Percentiles rank a stretch among this genome's conserved stretches.
Conservation (phyloP, 2,329 filamentous ascomycete genomes). For the Pyrenochaeta sp. region DNA sequence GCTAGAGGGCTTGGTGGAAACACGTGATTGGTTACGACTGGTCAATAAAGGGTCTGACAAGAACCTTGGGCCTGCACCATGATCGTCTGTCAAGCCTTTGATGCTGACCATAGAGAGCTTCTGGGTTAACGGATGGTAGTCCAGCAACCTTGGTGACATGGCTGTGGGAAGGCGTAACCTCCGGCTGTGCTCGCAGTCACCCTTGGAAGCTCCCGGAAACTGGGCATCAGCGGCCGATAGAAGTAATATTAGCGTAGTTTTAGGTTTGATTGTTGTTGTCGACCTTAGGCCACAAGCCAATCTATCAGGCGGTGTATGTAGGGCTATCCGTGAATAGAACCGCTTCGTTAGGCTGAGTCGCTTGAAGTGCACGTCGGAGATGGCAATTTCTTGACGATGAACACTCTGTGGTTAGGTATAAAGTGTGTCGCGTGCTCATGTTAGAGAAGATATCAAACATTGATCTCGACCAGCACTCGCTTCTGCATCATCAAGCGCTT, state of each 20-base stretch:
- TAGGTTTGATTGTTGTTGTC: slow-evolving; percentile 7
- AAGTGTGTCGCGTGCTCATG: slow-evolving; percentile 21
- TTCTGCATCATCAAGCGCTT: neutral
- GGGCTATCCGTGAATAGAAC: slow-evolving; percentile 8
- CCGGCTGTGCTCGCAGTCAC: slow-evolving; percentile 23
- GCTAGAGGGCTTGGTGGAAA: slow-evolving; percentile 28
- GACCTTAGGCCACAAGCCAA: slow-evolving; percentile 18
- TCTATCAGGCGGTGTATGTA: slow-evolving; percentile 13
- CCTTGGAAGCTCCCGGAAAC: neutral
- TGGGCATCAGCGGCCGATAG: slow-evolving; percentile 4
- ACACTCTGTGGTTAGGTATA: slow-evolving; percentile 17
- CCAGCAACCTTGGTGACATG: slow-evolving; percentile 4
- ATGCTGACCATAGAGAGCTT: slow-evolving; percentile 1
- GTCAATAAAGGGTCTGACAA: slow-evolving; percentile 18
- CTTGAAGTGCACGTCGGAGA: slow-evolving; percentile 4
- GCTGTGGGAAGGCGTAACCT: slow-evolving; percentile 25
- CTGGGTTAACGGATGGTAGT: neutral
- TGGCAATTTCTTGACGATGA: neutral
- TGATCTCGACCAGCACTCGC: slow-evolving; percentile 10
- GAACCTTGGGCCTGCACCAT: slow-evolving; percentile 22
- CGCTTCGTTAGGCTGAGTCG: slow-evolving; percentile 17
- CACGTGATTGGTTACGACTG: slow-evolving; percentile 22
- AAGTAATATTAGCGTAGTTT: slow-evolving; percentile 4
- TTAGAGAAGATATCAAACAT: slow-evolving; percentile 7
- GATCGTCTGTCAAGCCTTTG: slow-evolving; percentile 4